These are phyloP conservation scores for Mucor piriformis DNA, from an alignment of 371 early-diverging fungal species.

Conservation along the genomic window DNA sequence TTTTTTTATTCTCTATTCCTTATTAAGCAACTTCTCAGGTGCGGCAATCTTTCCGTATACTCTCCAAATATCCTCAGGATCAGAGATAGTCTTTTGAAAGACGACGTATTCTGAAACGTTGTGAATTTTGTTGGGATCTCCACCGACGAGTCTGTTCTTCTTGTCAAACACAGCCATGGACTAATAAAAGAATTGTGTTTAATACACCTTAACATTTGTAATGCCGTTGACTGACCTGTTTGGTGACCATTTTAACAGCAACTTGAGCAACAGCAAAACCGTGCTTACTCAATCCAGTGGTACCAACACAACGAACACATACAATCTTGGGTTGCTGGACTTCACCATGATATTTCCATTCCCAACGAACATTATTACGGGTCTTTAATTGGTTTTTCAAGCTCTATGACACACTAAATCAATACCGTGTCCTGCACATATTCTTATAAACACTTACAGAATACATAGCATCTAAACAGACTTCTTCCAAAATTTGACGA, in stretches of 20 bases:
- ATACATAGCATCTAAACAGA: conserved; percentile 68
- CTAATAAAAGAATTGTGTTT: conserved; percentile 4
- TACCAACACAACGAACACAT: conserved; percentile 60
- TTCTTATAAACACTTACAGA: conserved; percentile 35
- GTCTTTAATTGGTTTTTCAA: conserved; percentile 70
- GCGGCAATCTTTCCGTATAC: conserved; percentile 72
- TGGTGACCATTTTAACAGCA: conserved; percentile 68
- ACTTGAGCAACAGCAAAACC: conserved; percentile 69
- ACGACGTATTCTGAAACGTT: conserved; percentile 71
- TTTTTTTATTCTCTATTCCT: conserved; percentile 9
- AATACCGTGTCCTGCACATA: neutral
- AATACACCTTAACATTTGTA: conserved; percentile 10
- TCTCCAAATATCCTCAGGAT: conserved; percentile 69
- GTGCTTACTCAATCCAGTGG: conserved; percentile 46
- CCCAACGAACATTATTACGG: conserved; percentile 60
- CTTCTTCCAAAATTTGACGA: conserved; percentile 58
- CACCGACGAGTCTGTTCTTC: conserved; percentile 59
- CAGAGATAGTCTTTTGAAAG: conserved; percentile 70
- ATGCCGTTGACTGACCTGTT: conserved; percentile 41
- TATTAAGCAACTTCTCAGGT: conserved; percentile 39
- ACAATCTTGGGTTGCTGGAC: conserved; percentile 66
- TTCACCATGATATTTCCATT: conserved; percentile 67
- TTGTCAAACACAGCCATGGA: conserved; percentile 66
- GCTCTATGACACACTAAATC: conserved; percentile 33
- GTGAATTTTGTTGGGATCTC: conserved; percentile 60